Evolutionary conservation across 768 basidiomycete species (phyloP).

Genomic region (Trametes villosa): DNA sequence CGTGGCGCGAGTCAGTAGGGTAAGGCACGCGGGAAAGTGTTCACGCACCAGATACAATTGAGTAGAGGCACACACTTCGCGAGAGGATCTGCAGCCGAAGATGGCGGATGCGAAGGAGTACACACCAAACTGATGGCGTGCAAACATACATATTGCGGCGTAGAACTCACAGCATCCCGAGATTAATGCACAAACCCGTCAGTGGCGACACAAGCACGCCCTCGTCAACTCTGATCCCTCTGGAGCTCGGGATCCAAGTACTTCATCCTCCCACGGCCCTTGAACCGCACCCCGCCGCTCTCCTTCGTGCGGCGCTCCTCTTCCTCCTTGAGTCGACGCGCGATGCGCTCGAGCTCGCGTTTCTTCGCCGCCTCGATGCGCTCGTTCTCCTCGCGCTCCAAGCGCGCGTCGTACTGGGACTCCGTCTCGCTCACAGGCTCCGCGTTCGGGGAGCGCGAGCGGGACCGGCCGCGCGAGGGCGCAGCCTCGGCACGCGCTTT

Average conservation of each 20-base stretch:
- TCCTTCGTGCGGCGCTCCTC: constrained; percentile 34
- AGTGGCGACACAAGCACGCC: background rate
- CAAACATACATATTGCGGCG: background rate
- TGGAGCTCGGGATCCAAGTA: constrained; percentile 62
- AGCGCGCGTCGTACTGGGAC: constrained; percentile 71
- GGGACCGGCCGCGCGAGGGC: constrained; percentile 13
- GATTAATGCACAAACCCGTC: background rate
- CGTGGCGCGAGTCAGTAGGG: too few species aligned
- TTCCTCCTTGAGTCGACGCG: constrained; percentile 41
- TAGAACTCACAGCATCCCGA: background rate
- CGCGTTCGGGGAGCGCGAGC: constrained; percentile 10
- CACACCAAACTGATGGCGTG: background rate
- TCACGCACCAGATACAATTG: too few species aligned
- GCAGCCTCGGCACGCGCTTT: background rate
- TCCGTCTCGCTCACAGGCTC: constrained; percentile 55
- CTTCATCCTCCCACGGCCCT: constrained; percentile 74
- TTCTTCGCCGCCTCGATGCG: constrained; percentile 52
- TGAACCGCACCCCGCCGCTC: constrained; percentile 60
- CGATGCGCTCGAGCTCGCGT: constrained; percentile 54
- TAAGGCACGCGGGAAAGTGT: too few species aligned
- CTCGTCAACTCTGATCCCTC: constrained; percentile 18
- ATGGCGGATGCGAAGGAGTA: too few species aligned
- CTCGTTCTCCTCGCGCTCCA: constrained; percentile 71
- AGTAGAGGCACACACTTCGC: too few species aligned
- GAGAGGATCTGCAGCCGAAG: too few species aligned